Conservation (phyloP, 306 rosid species). For the Prosopis cineraria region DNA sequence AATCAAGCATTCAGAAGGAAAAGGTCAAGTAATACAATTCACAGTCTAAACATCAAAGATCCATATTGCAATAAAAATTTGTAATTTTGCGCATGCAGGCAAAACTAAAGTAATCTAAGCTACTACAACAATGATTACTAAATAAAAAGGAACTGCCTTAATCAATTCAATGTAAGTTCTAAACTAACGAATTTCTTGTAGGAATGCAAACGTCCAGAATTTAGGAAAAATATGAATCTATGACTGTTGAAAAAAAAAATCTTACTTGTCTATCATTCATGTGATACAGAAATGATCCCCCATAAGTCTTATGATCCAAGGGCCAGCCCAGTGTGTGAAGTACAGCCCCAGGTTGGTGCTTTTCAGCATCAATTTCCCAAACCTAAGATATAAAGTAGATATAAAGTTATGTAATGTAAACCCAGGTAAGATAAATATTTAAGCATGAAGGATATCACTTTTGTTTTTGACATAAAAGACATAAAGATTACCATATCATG, state of each 20-base stretch:
- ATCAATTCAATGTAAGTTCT: background rate
- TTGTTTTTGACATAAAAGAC: slow-evolving; percentile 1
- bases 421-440: slow-evolving; percentile 7
- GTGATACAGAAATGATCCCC: slow-evolving; percentile 97
- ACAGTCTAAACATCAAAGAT: background rate
- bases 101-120: slow-evolving; percentile 1
- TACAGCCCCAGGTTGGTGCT: slow-evolving; percentile 85
- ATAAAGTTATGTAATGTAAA: slow-evolving; percentile 31
- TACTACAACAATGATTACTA: background rate
- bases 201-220: slow-evolving; percentile 7
- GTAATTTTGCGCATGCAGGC: background rate
- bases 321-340: slow-evolving; percentile 98
- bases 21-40: slow-evolving; percentile 5
- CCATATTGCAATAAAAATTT: slow-evolving; percentile 12
- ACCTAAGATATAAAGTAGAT: slow-evolving; percentile 55
- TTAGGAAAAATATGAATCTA: background rate
- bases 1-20: slow-evolving; percentile 18
- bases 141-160: background rate
- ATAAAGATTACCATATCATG: background rate
- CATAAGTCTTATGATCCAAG: slow-evolving; percentile 83
- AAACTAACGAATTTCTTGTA: background rate
- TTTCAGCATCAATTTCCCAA: slow-evolving; percentile 87
- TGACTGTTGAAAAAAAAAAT: background rate
- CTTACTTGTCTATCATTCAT: slow-evolving; percentile 86
- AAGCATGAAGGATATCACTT: slow-evolving; percentile 14